Conservation (phyloP, 148 eudicot species). For the Fagopyrum tataricum region DNA sequence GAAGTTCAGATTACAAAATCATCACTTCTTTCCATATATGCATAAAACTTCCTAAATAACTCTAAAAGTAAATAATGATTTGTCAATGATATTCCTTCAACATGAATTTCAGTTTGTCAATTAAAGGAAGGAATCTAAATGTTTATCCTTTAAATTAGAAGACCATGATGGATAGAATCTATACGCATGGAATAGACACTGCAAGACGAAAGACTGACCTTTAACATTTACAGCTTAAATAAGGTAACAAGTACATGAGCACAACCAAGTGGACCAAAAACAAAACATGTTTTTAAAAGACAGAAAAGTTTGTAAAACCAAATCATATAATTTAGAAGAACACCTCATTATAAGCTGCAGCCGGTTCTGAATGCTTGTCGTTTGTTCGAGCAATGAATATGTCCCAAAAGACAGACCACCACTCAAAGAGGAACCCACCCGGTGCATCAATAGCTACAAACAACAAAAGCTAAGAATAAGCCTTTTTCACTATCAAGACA, state of each 20-base stretch:
- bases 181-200: not conserved
- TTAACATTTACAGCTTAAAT: not conserved
- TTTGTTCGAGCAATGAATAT: conserved; percentile 40
- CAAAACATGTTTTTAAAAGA: not conserved
- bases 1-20: not conserved
- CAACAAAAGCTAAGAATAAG: not conserved
- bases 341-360: conserved; percentile 45
- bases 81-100: not conserved
- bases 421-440: conserved; percentile 44
- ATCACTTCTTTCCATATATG: not conserved
- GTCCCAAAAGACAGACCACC: conserved; percentile 56
- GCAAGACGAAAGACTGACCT: not conserved
- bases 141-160: not conserved
- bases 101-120: not conserved
- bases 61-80: not conserved
- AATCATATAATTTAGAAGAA: not conserved
- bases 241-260: not conserved
- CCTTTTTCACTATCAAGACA: not conserved
- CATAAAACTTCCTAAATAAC: not conserved
- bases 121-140: not conserved
- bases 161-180: not conserved
- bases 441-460: conserved; percentile 42
- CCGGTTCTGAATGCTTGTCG: conserved; percentile 36
- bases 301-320: not conserved
- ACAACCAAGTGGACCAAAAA: not conserved